Evolutionary conservation across 2,329 filamentous ascomycete species (phyloP).

Genomic region (Microdochium nivale): DNA sequence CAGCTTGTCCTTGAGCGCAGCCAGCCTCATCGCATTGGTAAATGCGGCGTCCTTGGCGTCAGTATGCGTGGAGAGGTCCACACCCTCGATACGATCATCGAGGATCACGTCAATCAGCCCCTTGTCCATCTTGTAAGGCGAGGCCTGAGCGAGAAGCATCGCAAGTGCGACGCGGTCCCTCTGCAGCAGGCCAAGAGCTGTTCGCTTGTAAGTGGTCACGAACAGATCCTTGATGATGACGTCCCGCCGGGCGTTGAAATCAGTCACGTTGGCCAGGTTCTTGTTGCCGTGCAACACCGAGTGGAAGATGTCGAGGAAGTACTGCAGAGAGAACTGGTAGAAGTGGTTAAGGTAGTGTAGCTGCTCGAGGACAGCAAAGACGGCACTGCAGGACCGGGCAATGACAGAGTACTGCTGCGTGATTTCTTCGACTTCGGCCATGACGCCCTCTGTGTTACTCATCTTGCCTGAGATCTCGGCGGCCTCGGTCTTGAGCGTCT

Average conservation of each 20-base stretch:
- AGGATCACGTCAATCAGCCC: conserved; percentile 77
- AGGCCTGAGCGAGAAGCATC: conserved; percentile 89
- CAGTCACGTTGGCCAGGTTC: conserved; percentile 58
- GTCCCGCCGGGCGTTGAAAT: conserved; percentile 74
- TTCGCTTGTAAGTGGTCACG: conserved; percentile 83
- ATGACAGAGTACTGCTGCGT: conserved; percentile 91
- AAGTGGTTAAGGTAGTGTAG: conserved; percentile 98
- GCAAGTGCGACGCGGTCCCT: conserved; percentile 91
- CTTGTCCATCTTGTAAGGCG: conserved; percentile 95
- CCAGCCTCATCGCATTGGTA: conserved; percentile 57
- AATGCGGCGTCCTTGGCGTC: conserved; percentile 61
- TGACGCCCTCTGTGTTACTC: conserved; percentile 91
- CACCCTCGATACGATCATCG: conserved; percentile 65
- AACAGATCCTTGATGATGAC: conserved; percentile 90
- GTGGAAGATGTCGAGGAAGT: conserved; percentile 97
- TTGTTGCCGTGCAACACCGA: conserved; percentile 77
- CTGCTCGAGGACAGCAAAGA: conserved; percentile 94
- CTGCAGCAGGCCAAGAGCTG: conserved; percentile 85
- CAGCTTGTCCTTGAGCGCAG: conserved; percentile 65
- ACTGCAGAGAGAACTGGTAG: conserved; percentile 98
- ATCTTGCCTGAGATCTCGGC: conserved; percentile 96
- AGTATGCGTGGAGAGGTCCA: conserved; percentile 65
- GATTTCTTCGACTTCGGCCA: conserved; percentile 95
- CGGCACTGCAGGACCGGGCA: conserved; percentile 89
- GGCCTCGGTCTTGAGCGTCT: conserved; percentile 96